Evolutionary conservation across 176 grass and related monocot species (phyloP), one percentile per base, ranked within the genome.

Genomic region (Microstegium vimineum): DNA sequence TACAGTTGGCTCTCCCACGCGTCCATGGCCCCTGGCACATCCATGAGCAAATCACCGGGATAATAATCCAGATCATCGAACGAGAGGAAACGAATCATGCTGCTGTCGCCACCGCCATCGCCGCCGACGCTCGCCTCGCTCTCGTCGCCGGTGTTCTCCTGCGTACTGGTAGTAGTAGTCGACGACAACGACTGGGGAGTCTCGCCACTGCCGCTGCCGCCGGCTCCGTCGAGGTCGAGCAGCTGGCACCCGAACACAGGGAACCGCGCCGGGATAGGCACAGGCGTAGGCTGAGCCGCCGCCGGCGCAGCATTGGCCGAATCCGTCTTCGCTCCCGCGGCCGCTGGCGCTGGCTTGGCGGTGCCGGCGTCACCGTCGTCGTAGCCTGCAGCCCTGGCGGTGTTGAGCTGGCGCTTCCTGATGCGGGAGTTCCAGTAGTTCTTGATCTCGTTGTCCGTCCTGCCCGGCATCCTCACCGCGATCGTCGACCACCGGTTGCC

Each of bases 401-500:
- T 13, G 76, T 17, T 67, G n/a, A 77, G 84, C n/a, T n/a, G n/a
- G 18, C 42, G 83, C 87, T 92, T 92, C 73, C 83, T 84, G 76
- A 90, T 87, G 72, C 87, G 83, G 20, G 90, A 90, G 80, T 92
- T 86, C 90, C 87, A 92, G 65, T 84, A 90, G 76, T 92, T 92
- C 76, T 92, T 92, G 83, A 92, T 90, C 75, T 92, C 90, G 64
- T 92, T 92, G 77, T 92, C 90, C 68, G 90, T 92, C 68, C 87
- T 90, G 15, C 90, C 87, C 2, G 90, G 90, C 80, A 92, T 82
- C 64, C 45, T 85, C 51, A 59, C 75, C 7, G 90, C 84, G 62
- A 92, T 92, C 35, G 80, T 41, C 3, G 90, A 92, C 90, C 90
- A 92, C 62, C 90, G 64, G 77, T 92, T 92, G 62, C 90, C 90